Evolutionary conservation across 2,329 filamentous ascomycete species (phyloP), one percentile per base, ranked within the genome.

Genomic region (Trichoderma sp.): DNA sequence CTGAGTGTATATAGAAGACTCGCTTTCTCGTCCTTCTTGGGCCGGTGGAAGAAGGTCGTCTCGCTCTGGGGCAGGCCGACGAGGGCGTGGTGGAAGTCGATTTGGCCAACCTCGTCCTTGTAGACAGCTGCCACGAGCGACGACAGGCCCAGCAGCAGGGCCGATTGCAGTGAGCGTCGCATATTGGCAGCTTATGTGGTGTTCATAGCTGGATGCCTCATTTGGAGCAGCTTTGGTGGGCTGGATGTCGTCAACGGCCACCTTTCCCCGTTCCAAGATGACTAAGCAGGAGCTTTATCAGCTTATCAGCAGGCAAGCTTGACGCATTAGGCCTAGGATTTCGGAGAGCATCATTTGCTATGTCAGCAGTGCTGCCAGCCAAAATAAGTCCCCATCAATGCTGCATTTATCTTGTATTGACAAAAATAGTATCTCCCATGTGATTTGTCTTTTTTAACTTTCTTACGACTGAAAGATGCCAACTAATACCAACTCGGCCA

Each of bases 31-130:
- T 91, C 89, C 74, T 89, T 87, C 78, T 92, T 88, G 51, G 96
- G 95, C 76, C 91, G 92, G 83, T 98, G 94, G 89, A 98, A 98
- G 87, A 98, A 97, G 76, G 95, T 98, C 73, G 93, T 93, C 74
- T 93, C 89, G 80, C 89, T 86, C 80, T 92, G 92, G 70, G 96
- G 94, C 47, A 93, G 84, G 78, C 96, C 96, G 78, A 99, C 85
- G 63, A 98, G 90, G 75, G 93, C 90, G 84, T 97, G 91, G 83
- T 98, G 95, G 84, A 94, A 98, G 83, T 99, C 96, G 81, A 97
- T 89, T 77, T 93, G 88, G 84, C 91, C 95, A 76, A 97, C 94
- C 82, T 99, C 95, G 80, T 99, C 96, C 76, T 89, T 87, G 84
- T 94, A 97, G 73, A 98, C 90, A 75, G 94, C 93, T 7, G 76